These are phyloP conservation scores for Fusarium odoratissimum DNA, from an alignment of 2,329 filamentous ascomycete genomes.

Conservation along the genomic window DNA sequence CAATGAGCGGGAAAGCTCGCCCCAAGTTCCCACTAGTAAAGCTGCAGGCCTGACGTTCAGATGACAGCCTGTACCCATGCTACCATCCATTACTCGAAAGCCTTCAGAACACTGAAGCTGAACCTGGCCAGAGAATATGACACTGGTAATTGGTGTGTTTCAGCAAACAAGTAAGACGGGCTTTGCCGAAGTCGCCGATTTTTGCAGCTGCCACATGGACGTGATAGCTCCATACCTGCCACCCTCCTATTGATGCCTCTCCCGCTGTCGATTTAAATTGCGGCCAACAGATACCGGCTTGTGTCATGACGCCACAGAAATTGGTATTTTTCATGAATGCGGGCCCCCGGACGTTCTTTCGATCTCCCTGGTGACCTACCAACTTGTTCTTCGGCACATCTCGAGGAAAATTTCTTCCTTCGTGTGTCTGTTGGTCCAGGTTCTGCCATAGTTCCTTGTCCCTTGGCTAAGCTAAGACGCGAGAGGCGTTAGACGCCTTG, in stretches of 20 bases:
- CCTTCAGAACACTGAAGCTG: background rate
- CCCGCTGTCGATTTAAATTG: conserved; percentile 20
- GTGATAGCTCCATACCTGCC: conserved; percentile 17
- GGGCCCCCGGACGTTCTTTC: conserved; percentile 13
- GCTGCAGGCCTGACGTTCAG: conserved; percentile 13
- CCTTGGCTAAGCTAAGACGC: conserved; percentile 36
- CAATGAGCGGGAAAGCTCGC: conserved; percentile 10
- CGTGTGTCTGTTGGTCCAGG: conserved; percentile 39
- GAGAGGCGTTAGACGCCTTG: conserved; percentile 48
- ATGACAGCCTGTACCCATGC: conserved; percentile 19
- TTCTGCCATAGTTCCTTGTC: conserved; percentile 29
- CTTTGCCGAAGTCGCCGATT: conserved; percentile 19
- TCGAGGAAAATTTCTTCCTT: conserved; percentile 26
- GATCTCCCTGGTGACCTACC: conserved; percentile 13
- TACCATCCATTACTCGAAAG: conserved; percentile 6
- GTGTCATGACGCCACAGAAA: conserved; percentile 40
- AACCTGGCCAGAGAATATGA: background rate
- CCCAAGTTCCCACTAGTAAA: conserved; percentile 18
- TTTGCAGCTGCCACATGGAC: conserved; percentile 29
- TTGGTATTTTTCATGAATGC: conserved; percentile 12
- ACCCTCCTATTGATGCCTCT: conserved; percentile 19
- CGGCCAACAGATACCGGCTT: conserved; percentile 27
- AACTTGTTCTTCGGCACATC: conserved; percentile 38
- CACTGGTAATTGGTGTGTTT: conserved; percentile 4
- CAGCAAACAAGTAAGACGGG: background rate